Base-by-base conservation (phyloP, 345 rosid species). In the Citrus cavaleriei region DNA sequence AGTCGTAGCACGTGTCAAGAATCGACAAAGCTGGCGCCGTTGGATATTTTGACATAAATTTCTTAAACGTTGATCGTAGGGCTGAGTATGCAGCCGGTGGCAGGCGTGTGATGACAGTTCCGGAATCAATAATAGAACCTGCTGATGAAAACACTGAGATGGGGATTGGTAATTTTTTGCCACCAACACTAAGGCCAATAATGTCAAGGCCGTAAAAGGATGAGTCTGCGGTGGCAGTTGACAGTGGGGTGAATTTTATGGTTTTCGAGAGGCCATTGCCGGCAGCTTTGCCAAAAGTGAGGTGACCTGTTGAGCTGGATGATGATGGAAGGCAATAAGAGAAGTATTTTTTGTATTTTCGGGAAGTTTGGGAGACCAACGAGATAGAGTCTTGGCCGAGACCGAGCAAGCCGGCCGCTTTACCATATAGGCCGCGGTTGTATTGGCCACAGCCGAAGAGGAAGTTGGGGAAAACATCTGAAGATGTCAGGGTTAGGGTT, bases 251-350 rank as follows among this genome's bases (percentile, higher is more conserved):
- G 89, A 76, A 95, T 61, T 87, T 87, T 3, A 85, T 75, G 10
- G 90, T 75, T 8, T 77, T 66, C 1, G 94, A 86, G 57, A 70
- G 62, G 76, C 77, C 63, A 38, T 77, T 64, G 14, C 18, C 18
- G 0, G 51, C 51, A 59, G 85, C 82, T 25, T 82, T 72, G 75
- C 95, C 95, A 69, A 95, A 91, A 4, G 88, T 86, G 77, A 95
- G 91, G 84, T 88, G 89, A 1, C 99, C 99, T 32, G 88, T 88
- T 64, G 87, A 75, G 87, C 88, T 79, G 4, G 93, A 1, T 22
- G 96, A 82, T 5, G 99, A 91, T 0, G 99, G 98, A 5, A 93
- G 89, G 67, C 99, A 95, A 57, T 95, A 93, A 46, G 98, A 92
- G 86, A 95, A 95, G 63, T 89, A 22, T 40, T 88, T 85, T 49